Evolutionary conservation across 2,329 filamentous ascomycete species (phyloP).

Genomic region (Colletotrichum noveboracense): DNA sequence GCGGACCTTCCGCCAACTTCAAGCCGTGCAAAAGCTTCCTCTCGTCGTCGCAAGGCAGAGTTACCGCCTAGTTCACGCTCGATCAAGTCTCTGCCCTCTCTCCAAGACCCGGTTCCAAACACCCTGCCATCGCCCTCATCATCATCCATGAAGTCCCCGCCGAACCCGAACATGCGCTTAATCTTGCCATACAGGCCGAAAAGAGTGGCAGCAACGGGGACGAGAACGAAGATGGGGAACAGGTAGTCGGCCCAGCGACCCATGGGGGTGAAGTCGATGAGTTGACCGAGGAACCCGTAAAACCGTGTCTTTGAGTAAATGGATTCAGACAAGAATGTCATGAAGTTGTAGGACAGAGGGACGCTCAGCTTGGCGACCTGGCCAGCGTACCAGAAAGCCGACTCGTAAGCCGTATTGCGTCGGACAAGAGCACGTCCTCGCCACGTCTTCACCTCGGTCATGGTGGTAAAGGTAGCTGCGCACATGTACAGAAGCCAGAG

Average conservation of each 20-base stretch:
- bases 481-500: conserved; percentile 98
- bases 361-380: conserved; percentile 93
- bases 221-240: conserved; percentile 85
- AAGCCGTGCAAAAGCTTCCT: conserved; percentile 43
- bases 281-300: conserved; percentile 81
- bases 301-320: conserved; percentile 83
- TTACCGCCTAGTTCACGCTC: conserved; percentile 80
- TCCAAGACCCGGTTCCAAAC: conserved; percentile 84
- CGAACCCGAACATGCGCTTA: conserved; percentile 79
- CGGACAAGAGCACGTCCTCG: conserved; percentile 88
- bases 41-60: conserved; percentile 55
- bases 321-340: conserved; percentile 80
- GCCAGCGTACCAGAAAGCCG: conserved; percentile 93
- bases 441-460: conserved; percentile 97
- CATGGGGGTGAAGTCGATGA: conserved; percentile 83
- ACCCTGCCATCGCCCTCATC: conserved; percentile 68
- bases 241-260: conserved; percentile 85
- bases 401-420: conserved; percentile 90
- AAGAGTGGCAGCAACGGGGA: conserved; percentile 83
- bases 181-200: conserved; percentile 90
- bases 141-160: conserved; percentile 75
- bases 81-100: conserved; percentile 89
- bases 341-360: conserved; percentile 93
- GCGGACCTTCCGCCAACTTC: conserved; percentile 39
- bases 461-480: conserved; percentile 81